Evolutionary conservation across 2,329 filamentous ascomycete genomes (phyloP).

Genomic region (Monosporascus sp.): DNA sequence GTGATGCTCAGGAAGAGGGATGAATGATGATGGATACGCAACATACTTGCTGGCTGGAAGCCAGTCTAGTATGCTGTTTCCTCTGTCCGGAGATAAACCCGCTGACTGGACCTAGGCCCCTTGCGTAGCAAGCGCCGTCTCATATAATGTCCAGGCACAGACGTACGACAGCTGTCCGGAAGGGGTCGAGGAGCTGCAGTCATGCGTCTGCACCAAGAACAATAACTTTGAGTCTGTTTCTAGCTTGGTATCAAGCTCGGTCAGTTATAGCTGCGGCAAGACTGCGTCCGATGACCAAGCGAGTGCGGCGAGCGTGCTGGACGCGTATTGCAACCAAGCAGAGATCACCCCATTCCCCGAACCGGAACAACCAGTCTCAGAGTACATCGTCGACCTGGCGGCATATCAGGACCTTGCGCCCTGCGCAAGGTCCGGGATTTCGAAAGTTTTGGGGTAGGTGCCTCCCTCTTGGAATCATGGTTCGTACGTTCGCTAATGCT

Average conservation of each 20-base stretch:
- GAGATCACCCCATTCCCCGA: slow-evolving; percentile 34
- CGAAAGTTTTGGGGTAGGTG: slow-evolving; percentile 33
- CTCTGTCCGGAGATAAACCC: not conserved
- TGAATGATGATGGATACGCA: no score
- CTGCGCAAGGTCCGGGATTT: slow-evolving; percentile 36
- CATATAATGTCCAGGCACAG: slow-evolving; percentile 37
- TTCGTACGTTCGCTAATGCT: not conserved
- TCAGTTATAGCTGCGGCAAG: slow-evolving; percentile 39
- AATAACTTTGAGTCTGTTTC: slow-evolving; percentile 35
- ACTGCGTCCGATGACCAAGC: slow-evolving; percentile 43
- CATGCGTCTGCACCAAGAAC: slow-evolving; percentile 48
- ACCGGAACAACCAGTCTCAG: slow-evolving; percentile 38
- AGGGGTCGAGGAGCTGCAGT: slow-evolving; percentile 40
- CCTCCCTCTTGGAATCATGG: slow-evolving; percentile 4
- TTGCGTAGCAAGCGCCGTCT: slow-evolving; percentile 43
- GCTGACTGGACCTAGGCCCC: slow-evolving; percentile 35
- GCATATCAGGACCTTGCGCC: slow-evolving; percentile 37
- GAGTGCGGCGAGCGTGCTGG: slow-evolving; percentile 42
- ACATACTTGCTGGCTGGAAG: no score
- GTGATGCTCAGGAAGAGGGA: no score
- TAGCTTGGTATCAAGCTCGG: slow-evolving; percentile 32
- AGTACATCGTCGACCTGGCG: slow-evolving; percentile 47
- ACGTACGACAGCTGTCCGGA: slow-evolving; percentile 40
- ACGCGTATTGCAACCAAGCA: slow-evolving; percentile 45
- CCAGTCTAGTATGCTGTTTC: no score